These are phyloP conservation scores for Babesia bovis DNA, from an alignment of 169 alveolate species.

Conservation along the genomic window DNA sequence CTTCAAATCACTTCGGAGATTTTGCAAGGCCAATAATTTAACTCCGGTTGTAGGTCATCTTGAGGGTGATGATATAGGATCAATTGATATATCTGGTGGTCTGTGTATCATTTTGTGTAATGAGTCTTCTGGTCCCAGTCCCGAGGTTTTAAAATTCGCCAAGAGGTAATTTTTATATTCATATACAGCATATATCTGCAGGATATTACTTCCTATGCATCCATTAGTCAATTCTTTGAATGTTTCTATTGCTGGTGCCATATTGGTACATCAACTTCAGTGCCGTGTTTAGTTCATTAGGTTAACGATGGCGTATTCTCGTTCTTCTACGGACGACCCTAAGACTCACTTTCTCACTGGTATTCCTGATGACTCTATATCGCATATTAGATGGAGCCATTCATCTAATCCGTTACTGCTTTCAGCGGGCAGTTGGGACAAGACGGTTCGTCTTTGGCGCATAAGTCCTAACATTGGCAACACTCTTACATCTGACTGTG, in stretches of 20 bases:
- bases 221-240: slow-evolving; percentile 76
- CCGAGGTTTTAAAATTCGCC: slow-evolving; percentile 46
- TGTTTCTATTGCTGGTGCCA: slow-evolving; percentile 78
- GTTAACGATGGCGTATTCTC: slow-evolving; percentile 43
- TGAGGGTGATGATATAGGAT: slow-evolving; percentile 63
- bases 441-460: slow-evolving; percentile 57
- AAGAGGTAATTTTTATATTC: slow-evolving; percentile 3
- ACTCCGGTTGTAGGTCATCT: slow-evolving; percentile 77
- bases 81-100: slow-evolving; percentile 28
- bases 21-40: slow-evolving; percentile 66
- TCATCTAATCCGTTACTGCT: slow-evolving; percentile 60
- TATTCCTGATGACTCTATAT: slow-evolving; percentile 65
- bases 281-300: neutral
- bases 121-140: slow-evolving; percentile 62
- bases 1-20: slow-evolving; percentile 49
- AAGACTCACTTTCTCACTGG: slow-evolving; percentile 48
- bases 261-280: slow-evolving; percentile 70
- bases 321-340: slow-evolving; percentile 39
- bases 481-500: slow-evolving; percentile 40
- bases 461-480: slow-evolving; percentile 26
- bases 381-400: slow-evolving; percentile 61
- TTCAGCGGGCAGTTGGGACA: slow-evolving; percentile 71
- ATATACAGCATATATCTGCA: slow-evolving; percentile 7
- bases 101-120: slow-evolving; percentile 59
- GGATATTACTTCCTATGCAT: slow-evolving; percentile 75